Conservation (phyloP, 139 green algal species). For the Picochlorum sp. region DNA sequence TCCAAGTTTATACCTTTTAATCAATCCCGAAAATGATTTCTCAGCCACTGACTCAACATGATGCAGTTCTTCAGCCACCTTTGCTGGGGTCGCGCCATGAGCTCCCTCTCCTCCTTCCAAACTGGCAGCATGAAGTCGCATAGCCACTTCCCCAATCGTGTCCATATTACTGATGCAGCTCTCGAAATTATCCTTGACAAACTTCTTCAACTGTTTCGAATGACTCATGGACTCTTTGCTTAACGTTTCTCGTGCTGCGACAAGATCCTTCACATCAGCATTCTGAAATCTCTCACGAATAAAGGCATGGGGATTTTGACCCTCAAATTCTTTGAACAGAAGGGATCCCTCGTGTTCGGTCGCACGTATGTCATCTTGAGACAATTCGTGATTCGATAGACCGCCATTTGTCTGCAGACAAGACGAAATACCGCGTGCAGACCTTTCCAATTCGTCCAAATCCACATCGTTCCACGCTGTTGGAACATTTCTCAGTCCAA, state of each 20-base stretch:
- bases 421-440: neutral
- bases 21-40: constrained; percentile 38
- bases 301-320: neutral
- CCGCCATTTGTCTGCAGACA: neutral
- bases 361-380: neutral
- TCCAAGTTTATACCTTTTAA: constrained; percentile 42
- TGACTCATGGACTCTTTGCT: constrained; percentile 54
- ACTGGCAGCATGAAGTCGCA: constrained; percentile 44
- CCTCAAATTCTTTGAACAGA: neutral
- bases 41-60: constrained; percentile 33
- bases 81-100: constrained; percentile 21
- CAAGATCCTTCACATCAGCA: constrained; percentile 33
- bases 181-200: constrained; percentile 90
- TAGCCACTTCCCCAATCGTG: constrained; percentile 73
- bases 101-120: constrained; percentile 17
- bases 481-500: too few relatives aligned
- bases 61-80: constrained; percentile 24
- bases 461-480: too few relatives aligned
- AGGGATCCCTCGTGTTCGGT: neutral
- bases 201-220: constrained; percentile 62
- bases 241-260: constrained; percentile 44
- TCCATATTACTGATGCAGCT: constrained; percentile 84
- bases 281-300: neutral
- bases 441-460: neutral
- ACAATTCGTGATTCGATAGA: neutral